Evolutionary conservation across 345 rosid species (phyloP).

Genomic region (Rhodamnia rubescens): DNA sequence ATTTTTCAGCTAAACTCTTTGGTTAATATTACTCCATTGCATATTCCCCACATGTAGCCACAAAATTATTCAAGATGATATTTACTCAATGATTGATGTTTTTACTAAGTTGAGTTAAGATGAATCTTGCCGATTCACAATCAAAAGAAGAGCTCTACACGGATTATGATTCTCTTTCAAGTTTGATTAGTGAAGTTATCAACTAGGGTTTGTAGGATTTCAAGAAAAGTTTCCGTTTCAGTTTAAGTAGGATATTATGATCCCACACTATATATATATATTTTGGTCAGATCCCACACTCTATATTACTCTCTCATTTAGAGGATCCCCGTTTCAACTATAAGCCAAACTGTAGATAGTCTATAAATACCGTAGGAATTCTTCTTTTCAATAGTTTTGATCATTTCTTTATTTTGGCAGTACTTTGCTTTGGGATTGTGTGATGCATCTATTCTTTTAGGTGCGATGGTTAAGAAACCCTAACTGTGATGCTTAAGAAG

Average conservation of each 20-base stretch:
- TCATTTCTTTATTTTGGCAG: background rate
- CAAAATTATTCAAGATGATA: background rate
- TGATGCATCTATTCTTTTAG: background rate
- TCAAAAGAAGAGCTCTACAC: background rate
- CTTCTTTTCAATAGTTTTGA: background rate
- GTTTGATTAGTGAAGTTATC: background rate
- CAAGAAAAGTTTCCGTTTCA: background rate
- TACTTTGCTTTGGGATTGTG: background rate
- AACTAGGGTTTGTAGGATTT: background rate
- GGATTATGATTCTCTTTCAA: background rate
- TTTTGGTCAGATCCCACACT: background rate
- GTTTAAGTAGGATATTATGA: background rate
- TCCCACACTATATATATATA: background rate
- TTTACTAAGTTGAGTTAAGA: background rate
- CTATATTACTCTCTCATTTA: background rate
- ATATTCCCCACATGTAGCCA: background rate
- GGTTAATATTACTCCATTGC: background rate
- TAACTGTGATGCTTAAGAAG: background rate
- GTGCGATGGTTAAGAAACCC: background rate
- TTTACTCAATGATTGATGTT: background rate
- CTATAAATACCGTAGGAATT: background rate
- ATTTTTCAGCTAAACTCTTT: background rate
- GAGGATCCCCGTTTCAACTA: background rate
- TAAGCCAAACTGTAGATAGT: background rate
- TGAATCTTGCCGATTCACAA: background rate